Conservation (phyloP, 257 asterid species). For the Solanum bulbocastanum region DNA sequence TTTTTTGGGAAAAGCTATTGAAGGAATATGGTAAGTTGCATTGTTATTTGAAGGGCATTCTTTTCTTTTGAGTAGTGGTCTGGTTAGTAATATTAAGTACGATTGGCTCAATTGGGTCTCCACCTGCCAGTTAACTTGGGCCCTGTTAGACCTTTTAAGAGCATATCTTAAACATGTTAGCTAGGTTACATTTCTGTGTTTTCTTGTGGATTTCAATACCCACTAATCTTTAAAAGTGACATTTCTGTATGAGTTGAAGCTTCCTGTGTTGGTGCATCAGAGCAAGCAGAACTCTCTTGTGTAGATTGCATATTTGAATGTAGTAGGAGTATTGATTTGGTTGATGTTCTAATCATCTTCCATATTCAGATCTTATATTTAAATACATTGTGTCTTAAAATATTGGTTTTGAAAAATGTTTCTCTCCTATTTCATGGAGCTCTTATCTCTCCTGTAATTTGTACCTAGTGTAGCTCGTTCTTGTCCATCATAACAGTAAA, state of each 20-base stretch:
- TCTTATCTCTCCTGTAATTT: background rate
- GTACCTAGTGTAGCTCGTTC: background rate
- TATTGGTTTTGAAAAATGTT: background rate
- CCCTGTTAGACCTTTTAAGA: background rate
- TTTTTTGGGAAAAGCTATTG: slow-evolving; percentile 84
- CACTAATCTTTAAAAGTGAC: background rate
- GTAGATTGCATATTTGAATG: background rate
- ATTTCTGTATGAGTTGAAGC: background rate
- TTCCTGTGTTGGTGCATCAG: background rate
- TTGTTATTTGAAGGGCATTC: background rate
- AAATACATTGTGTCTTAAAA: background rate
- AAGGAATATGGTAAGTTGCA: slow-evolving; percentile 75
- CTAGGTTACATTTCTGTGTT: background rate
- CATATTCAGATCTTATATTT: background rate
- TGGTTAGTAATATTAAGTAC: background rate
- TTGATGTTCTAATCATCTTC: background rate
- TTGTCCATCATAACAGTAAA: background rate
- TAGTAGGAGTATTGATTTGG: background rate
- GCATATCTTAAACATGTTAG: background rate
- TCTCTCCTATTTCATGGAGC: background rate
- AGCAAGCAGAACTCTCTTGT: background rate
- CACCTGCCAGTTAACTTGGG: background rate
- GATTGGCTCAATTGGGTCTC: background rate
- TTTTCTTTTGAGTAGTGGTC: background rate
- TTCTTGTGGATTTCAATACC: background rate